Percentiles rank a stretch among this genome's conserved stretches.
Evolutionary conservation across 352 stramenopile species (phyloP).

Genomic region (Phytophthora palmivora): DNA sequence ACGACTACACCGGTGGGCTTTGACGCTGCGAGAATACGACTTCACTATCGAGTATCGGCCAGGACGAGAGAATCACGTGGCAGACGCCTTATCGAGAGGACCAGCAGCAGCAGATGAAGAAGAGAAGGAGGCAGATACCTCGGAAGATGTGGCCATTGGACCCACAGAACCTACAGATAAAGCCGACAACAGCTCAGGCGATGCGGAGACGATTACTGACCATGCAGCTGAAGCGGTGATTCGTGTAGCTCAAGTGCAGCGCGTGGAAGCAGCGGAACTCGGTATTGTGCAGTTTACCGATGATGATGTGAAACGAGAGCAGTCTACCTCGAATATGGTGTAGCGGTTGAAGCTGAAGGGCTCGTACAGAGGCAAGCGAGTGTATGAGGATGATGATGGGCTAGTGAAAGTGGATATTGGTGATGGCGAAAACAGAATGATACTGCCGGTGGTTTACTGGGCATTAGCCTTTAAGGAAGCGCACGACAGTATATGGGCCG

Average conservation of each 20-base stretch:
- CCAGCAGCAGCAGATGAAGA: not conserved
- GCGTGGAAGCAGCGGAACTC: not conserved
- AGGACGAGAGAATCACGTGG: not conserved
- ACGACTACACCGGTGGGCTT: slow-evolving; percentile 21
- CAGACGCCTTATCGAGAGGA: slow-evolving; percentile 29
- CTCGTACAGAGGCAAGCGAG: not conserved
- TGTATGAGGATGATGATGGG: not conserved
- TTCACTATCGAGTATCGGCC: slow-evolving; percentile 23
- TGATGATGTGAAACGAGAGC: not conserved
- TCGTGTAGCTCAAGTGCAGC: no score
- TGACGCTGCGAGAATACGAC: slow-evolving; percentile 32
- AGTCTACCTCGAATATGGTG: not conserved
- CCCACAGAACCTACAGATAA: no score
- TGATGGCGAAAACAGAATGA: not conserved
- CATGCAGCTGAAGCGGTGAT: no score
- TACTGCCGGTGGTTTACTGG: slow-evolving; percentile 6
- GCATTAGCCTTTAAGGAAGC: slow-evolving; percentile 14
- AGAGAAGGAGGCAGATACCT: not conserved
- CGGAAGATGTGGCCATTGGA: not conserved
- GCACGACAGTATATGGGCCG: no score
- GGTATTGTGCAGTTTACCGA: slow-evolving; percentile 5
- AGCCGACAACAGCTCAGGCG: no score
- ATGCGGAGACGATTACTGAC: no score
- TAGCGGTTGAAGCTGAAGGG: not conserved
- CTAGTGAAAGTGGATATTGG: not conserved